Conservation (phyloP, 345 rosid genomes). For the Leavenworthia alabamica region DNA sequence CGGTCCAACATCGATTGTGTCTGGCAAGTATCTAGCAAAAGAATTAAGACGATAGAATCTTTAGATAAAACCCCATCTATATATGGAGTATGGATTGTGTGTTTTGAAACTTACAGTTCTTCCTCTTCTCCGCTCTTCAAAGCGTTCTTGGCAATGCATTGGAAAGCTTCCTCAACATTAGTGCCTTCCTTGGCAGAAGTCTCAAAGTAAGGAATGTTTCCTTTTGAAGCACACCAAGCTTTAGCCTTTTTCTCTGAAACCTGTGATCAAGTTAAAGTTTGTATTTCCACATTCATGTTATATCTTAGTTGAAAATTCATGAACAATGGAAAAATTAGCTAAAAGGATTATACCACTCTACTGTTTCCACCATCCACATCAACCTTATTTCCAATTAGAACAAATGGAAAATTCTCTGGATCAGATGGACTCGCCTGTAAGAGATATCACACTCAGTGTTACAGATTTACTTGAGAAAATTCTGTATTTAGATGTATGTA, state of each 20-base stretch:
- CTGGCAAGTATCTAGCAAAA: conserved; percentile 49
- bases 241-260: conserved; percentile 93
- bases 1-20: conserved; percentile 51
- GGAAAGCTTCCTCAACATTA: conserved; percentile 96
- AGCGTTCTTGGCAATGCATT: conserved; percentile 90
- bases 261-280: conserved; percentile 28
- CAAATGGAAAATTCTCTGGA: conserved; percentile 94
- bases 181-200: conserved; percentile 97
- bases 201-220: conserved; percentile 94
- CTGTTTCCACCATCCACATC: conserved; percentile 93
- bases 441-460: not conserved
- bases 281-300: not conserved
- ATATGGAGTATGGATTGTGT: not conserved
- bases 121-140: conserved; percentile 88
- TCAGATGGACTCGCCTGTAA: conserved; percentile 92
- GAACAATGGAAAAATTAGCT: not conserved
- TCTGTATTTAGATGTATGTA: not conserved
- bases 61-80: not conserved
- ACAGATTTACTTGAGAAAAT: not conserved
- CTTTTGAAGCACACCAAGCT: conserved; percentile 98
- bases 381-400: conserved; percentile 80
- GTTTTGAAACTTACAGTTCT: conserved; percentile 67
- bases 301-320: not conserved
- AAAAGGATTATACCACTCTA: conserved; percentile 67
- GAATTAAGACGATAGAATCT: not conserved